Conservation (phyloP, 2,329 filamentous ascomycete species). For the Colletotrichum sp. region DNA sequence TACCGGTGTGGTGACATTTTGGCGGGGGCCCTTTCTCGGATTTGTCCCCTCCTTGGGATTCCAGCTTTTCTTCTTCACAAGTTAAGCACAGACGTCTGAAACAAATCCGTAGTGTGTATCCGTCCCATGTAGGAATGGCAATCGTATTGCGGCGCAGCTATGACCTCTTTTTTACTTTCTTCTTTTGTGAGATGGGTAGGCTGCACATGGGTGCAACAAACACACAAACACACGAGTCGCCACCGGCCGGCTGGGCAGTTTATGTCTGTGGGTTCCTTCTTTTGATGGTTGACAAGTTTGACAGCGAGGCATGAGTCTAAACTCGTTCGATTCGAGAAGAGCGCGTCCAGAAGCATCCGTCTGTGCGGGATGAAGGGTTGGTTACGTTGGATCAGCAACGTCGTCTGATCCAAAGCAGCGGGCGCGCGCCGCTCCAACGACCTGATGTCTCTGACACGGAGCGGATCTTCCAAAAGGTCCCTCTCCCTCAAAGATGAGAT, state of each 20-base stretch:
- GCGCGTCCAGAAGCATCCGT: not conserved
- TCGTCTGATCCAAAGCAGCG: slow-evolving; percentile 13
- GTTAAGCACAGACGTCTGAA: not conserved
- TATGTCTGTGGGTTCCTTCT: not conserved
- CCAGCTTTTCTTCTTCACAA: not conserved
- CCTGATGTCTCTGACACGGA: not conserved
- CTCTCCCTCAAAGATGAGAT: not conserved
- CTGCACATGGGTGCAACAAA: not conserved
- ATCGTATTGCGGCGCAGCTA: not conserved
- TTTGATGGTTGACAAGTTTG: slow-evolving; percentile 1
- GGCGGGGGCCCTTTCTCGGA: not conserved
- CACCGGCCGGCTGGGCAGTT: not conserved
- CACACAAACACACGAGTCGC: not conserved
- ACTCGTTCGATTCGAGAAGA: not conserved
- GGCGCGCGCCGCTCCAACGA: not conserved
- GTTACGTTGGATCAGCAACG: slow-evolving; percentile 9
- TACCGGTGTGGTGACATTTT: slow-evolving; percentile 8
- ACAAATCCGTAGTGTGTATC: not conserved
- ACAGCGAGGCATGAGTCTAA: not conserved
- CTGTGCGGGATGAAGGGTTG: not conserved
- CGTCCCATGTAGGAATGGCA: slow-evolving; percentile 7
- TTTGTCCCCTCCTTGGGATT: not conserved
- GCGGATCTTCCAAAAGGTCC: not conserved
- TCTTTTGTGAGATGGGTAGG: not conserved
- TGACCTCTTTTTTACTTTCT: not conserved